Evolutionary conservation across 192 early-diverging fungal species (phyloP).

Genomic region (Linnemannia elongata): DNA sequence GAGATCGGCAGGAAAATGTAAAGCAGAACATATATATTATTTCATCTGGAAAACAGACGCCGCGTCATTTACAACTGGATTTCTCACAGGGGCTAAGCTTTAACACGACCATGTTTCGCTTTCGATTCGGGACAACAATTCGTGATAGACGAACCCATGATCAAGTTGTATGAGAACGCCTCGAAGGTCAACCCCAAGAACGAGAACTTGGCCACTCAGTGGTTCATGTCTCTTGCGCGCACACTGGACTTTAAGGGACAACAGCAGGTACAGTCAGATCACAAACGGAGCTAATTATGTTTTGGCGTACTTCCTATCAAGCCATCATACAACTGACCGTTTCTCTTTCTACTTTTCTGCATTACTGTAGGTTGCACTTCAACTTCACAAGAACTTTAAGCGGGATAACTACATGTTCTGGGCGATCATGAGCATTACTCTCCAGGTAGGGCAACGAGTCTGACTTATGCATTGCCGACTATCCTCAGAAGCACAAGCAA

Average conservation of each 20-base stretch:
- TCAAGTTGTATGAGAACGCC: slow-evolving; percentile 81
- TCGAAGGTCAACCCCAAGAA: slow-evolving; percentile 70
- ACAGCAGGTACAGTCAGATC: slow-evolving; percentile 64
- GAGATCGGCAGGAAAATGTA: slow-evolving; percentile 67
- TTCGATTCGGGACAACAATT: background rate
- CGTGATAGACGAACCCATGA: slow-evolving; percentile 72
- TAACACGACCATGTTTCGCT: background rate
- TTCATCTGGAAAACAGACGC: background rate
- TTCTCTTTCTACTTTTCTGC: background rate
- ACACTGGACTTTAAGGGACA: slow-evolving; percentile 74
- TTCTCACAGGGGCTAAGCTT: background rate
- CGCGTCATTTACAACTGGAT: too few relatives aligned
- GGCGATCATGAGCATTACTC: slow-evolving; percentile 83
- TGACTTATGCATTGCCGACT: background rate
- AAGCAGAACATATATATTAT: background rate
- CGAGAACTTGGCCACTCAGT: slow-evolving; percentile 79
- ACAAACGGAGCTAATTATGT: background rate
- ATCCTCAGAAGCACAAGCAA: background rate
- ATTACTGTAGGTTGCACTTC: slow-evolving; percentile 74
- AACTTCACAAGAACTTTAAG: slow-evolving; percentile 86
- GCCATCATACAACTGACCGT: background rate
- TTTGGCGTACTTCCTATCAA: background rate
- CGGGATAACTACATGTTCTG: slow-evolving; percentile 88
- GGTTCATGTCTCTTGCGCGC: slow-evolving; percentile 88
- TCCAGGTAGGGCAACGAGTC: slow-evolving; percentile 70